Base-by-base conservation (phyloP, 106 monocot species). In the Dioscorea dumetorum region DNA sequence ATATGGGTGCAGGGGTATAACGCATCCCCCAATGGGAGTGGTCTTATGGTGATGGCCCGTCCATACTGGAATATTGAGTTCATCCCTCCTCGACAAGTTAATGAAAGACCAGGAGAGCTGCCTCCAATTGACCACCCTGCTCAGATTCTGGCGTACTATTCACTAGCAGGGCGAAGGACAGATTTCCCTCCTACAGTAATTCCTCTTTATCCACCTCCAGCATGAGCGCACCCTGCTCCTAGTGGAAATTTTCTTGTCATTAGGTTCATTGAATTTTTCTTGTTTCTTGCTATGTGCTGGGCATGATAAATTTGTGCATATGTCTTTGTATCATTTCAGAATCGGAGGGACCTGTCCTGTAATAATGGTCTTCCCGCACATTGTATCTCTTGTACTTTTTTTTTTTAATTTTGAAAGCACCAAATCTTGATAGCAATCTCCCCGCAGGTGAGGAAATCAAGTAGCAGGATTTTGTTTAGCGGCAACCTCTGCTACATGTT, bases 1-100 rank as follows among this genome's bases (percentile, higher is more conserved):
- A 49, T 91, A 13, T 94, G 95, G 95, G 91, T 91, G 24, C 85
- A 95, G 74, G 95, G 95, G 8, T 85, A 88, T 70, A 83, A 87
- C 31, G 71, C 85, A 5, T 85, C 90, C 9, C 67, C 67, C 16
- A 77, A 69, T 31, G 88, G 88, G 7, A 72, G 48, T 2, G 80
- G 82, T 54, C 83, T 95, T 22, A 48, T 88, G 57, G 53, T 61
- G 13, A 97, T 97, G 95, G 88, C 34, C 4, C 80, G 91, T 22
- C 84, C 84, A 0, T 87, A 82, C 65, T 92, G 95, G 91, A 97
- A 97, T 78, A 88, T 97, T 10, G 95, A 97, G 60, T 84, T 89
- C 58, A 82, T 91, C 57, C 81, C 91, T 32, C 77, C 91, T 52
- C 34, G 70, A 12, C 67, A 71, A 24, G 58, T 12, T 58, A 67